Percentiles rank a stretch among this genome's conserved stretches.
These are phyloP conservation scores for Lentinus polychrous DNA, from an alignment of 1,284 basidiomycete species.

Conservation along the genomic window DNA sequence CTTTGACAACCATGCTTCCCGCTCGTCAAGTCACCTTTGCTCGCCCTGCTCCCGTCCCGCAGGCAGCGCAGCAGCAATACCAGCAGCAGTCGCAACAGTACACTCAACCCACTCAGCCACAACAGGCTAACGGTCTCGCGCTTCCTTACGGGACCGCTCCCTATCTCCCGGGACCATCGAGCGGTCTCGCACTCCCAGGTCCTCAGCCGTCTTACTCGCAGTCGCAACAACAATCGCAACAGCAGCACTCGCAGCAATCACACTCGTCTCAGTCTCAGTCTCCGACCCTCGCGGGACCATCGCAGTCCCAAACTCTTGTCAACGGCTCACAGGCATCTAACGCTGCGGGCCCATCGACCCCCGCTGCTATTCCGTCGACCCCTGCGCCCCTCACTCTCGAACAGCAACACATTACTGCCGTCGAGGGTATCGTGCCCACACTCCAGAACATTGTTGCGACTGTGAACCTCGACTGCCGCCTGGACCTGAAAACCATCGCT, in stretches of 20 bases:
- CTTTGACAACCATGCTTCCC: constrained; percentile 40
- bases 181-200: constrained; percentile 36
- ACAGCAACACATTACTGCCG: constrained; percentile 88
- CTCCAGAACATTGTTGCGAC: constrained; percentile 99
- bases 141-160: constrained; percentile 42
- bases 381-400: constrained; percentile 73
- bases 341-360: constrained; percentile 46
- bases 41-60: constrained; percentile 39
- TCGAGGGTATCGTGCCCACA: constrained; percentile 91
- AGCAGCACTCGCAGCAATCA: constrained; percentile 22
- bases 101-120: constrained; percentile 20
- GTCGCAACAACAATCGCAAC: constrained; percentile 32
- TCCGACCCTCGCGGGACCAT: constrained; percentile 15
- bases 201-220: constrained; percentile 25
- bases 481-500: constrained; percentile 98
- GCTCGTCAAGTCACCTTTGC: constrained; percentile 74
- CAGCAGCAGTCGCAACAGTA: constrained; percentile 27
- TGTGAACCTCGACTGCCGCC: constrained; percentile 94
- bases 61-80: constrained; percentile 26
- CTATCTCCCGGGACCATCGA: constrained; percentile 30
- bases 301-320: constrained; percentile 20
- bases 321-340: constrained; percentile 28
- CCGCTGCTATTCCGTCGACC: constrained; percentile 45
- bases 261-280: constrained; percentile 9
- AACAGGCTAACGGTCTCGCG: constrained; percentile 33